Conservation (phyloP, 108 stramenopile species). For the Cafeteria roenbergensis region DNA sequence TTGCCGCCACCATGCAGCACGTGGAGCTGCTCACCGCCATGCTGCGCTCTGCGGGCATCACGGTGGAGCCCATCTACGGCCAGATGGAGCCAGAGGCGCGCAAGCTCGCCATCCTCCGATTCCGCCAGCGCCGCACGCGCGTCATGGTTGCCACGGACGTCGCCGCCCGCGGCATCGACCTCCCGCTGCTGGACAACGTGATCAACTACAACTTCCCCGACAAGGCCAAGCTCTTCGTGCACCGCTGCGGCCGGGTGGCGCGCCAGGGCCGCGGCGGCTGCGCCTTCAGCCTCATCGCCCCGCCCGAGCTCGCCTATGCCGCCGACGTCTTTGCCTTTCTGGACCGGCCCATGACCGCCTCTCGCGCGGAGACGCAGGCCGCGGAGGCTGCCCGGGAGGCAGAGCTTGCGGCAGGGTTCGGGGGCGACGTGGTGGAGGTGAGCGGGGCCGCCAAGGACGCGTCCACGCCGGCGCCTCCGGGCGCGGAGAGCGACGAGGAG, state of each 20-base stretch:
- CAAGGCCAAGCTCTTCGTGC: constrained; percentile 80
- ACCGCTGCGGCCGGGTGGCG: constrained; percentile 81
- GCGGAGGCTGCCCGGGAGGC: constrained; percentile 12
- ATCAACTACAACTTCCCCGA: constrained; percentile 90
- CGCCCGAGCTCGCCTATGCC: constrained; percentile 92
- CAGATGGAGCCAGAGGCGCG: constrained; percentile 83
- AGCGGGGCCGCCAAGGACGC: too few species aligned
- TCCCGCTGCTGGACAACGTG: constrained; percentile 92
- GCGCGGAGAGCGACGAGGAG: too few species aligned
- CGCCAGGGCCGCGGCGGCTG: constrained; percentile 72
- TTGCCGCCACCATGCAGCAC: constrained; percentile 89
- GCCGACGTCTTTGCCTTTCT: constrained; percentile 85
- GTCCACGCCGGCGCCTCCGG: too few species aligned
- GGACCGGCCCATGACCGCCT: constrained; percentile 51
- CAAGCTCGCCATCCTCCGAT: constrained; percentile 64
- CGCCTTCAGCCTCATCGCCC: constrained; percentile 80
- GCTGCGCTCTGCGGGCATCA: constrained; percentile 37
- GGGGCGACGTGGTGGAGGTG: background rate
- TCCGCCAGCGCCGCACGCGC: constrained; percentile 55
- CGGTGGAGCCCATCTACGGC: constrained; percentile 76
- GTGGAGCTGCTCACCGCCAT: constrained; percentile 79
- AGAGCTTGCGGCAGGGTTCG: constrained; percentile 9
- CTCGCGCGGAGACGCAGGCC: constrained; percentile 22
- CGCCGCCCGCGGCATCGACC: constrained; percentile 90
- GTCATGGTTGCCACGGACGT: constrained; percentile 94